Base-by-base conservation (phyloP, 495 filamentous ascomycete genomes). In the Talaromyces nanjingensis region DNA sequence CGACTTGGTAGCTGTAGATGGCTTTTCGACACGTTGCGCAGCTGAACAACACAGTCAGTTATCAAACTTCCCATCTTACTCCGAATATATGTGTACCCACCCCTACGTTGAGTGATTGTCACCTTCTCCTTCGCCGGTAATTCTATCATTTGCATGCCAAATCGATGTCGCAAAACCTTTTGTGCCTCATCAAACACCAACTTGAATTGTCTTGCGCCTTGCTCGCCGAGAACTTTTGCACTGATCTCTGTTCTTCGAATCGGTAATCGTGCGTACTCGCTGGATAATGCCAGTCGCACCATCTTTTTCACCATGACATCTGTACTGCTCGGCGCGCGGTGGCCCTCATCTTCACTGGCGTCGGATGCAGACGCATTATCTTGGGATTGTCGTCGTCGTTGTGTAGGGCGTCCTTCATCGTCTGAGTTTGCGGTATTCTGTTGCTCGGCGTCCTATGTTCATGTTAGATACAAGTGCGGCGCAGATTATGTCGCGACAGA, bases 131-230 rank as follows among this genome's bases (percentile, higher is more conserved):
- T 84, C 22, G 78, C 77, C 0, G 93, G 93, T 61, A 96, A 78
- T 74, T 96, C 92, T 1, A 81, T 77, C 82, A 97, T 84, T 72
- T 92, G 84, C 90, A 97, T 94, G 4, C 93, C 93, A 70, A 96
- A 96, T 7, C 81, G 78, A 3, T 69, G 74, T 25, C 79, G 74
- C 31, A 97, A 76, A 64, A 85, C 80, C 18, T 76, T 76, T 73
- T 93, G 91, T 25, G 90, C 86, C 22, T 73, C 76, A 1, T 84
- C 84, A 66, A 92, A 92, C 2, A 92, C 83, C 8, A 71, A 70
- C 69, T 87, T 90, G 70, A 92, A 93, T 62, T 85, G 80, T 3
- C 86, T 62, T 16, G 71, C 37, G 1, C 76, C 76, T 18, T 76
- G 74, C 69, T 77, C 73, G 6, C 72, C 74, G 1, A 77, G 66